Base-by-base conservation (phyloP, 2,329 filamentous ascomycete genomes). In the Grosmannia penicillata region DNA sequence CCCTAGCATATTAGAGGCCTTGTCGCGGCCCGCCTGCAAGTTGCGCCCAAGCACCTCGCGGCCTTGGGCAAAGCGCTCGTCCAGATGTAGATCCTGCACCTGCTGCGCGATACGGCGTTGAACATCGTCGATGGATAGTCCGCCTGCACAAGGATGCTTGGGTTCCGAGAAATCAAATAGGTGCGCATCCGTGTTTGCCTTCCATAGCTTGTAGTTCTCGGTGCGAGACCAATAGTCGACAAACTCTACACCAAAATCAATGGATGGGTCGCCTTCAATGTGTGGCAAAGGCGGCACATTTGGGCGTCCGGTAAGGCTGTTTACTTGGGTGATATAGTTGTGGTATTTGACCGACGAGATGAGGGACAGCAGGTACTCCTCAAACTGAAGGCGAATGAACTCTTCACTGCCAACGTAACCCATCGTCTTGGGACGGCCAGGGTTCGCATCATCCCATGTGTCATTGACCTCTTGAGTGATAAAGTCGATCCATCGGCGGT, bases 331-430 rank as follows among this genome's bases (percentile, higher is more conserved):
- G 21, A 78, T 63, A 51, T 80, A 79, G 51, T 75, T 77, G 56
- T 86, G 86, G 55, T 93, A 96, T 55, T 95, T 95, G 48, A 87
- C 81, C 1, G 83, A 77, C 0, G 87, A 83, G 31, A 96, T 74
- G 45, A 98, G 70, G 0, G 86, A 84, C 19, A 96, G 70, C 6
- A 98, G 71, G 53, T 98, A 98, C 52, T 95, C 87, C 59, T 98
- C 91, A 45, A 98, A 98, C 52, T 96, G 89, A 29, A 95, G 74
- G 23, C 91, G 76, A 49, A 98, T 98, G 52, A 95, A 95, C 55
- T 96, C 91, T 60, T 98, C 91, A 45, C 86, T 95, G 23, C 91
- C 91, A 27, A 85, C 78, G 52, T 95, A 98, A 23, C 87, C 87
- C 66, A 95, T 79, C 3, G 85, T 93, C 51, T 86, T 95, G n/a